A percentile compares a stretch with the other conserved stretches of the same genome.
Conservation (phyloP, 176 grass and related monocot species). For the Carex pumila region DNA sequence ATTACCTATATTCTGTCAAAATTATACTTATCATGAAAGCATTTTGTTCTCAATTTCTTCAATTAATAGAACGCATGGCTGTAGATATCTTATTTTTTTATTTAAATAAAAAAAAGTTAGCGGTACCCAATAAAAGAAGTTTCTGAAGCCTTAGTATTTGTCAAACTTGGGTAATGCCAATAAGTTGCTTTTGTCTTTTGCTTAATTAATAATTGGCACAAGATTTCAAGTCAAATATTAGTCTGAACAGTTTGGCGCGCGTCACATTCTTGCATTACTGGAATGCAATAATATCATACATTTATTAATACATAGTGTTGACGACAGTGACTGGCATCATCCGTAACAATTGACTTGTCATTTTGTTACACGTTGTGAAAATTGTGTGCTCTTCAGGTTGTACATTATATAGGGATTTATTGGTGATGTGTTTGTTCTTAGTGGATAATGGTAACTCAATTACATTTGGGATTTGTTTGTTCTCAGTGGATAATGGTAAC, state of each 20-base stretch:
- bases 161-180: background rate
- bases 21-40: background rate
- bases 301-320: background rate
- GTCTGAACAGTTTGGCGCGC: conserved; percentile 3
- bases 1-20: background rate
- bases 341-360: background rate
- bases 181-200: background rate
- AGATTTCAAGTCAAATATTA: background rate
- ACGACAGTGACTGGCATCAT: background rate
- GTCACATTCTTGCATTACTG: conserved; percentile 4
- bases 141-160: background rate
- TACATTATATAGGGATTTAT: background rate
- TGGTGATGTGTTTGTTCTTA: background rate
- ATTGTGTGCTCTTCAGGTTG: background rate
- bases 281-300: background rate
- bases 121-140: background rate
- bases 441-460: background rate
- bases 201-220: background rate
- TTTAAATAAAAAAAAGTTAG: background rate
- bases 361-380: background rate
- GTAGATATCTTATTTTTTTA: background rate
- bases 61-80: background rate
- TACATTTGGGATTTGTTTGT: background rate
- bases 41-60: background rate
- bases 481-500: background rate